phyloP scores from a whole-genome alignment of 2,329 filamentous ascomycete genomes.

The Cyclaneusma minus region DNA sequence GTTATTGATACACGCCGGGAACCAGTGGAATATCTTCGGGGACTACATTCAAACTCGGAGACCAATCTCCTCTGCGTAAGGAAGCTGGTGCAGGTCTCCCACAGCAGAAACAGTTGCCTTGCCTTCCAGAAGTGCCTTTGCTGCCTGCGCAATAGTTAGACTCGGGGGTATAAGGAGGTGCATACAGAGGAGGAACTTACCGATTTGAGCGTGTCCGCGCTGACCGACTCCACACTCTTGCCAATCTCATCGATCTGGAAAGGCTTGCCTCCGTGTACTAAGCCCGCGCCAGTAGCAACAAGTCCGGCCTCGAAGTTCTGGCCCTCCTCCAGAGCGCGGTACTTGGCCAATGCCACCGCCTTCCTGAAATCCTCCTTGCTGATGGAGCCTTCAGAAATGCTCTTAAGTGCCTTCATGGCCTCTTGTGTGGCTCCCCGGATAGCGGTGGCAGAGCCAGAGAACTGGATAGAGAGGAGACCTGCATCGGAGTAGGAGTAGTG shows the following conservation, averaged over 20 bases:
- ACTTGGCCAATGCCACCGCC: conserved; percentile 86
- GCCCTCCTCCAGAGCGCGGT: conserved; percentile 69
- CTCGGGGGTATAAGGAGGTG: conserved; percentile 2
- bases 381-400: conserved; percentile 59
- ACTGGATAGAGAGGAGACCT: conserved; percentile 71
- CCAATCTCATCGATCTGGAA: conserved; percentile 72
- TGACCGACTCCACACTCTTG: conserved; percentile 67
- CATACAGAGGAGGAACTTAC: conserved; percentile 35
- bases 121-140: conserved; percentile 72
- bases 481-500: conserved; percentile 87
- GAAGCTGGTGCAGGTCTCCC: conserved; percentile 80
- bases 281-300: conserved; percentile 68
- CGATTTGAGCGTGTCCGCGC: conserved; percentile 68
- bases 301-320: conserved; percentile 66
- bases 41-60: conserved; percentile 64
- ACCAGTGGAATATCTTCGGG: conserved; percentile 10
- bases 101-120: conserved; percentile 84
- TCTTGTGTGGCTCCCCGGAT: conserved; percentile 62
- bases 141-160: conserved; percentile 41
- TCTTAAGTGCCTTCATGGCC: conserved; percentile 69
- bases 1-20: conserved; percentile 19
- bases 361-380: conserved; percentile 79
- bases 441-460: conserved; percentile 58
- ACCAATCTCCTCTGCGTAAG: conserved; percentile 87
- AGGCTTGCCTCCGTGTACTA: conserved; percentile 67